A percentile compares a stretch with the other conserved stretches of the same genome.
Conservation (phyloP, 2,329 filamentous ascomycete genomes). For the Cladosporium cucumerinum region DNA sequence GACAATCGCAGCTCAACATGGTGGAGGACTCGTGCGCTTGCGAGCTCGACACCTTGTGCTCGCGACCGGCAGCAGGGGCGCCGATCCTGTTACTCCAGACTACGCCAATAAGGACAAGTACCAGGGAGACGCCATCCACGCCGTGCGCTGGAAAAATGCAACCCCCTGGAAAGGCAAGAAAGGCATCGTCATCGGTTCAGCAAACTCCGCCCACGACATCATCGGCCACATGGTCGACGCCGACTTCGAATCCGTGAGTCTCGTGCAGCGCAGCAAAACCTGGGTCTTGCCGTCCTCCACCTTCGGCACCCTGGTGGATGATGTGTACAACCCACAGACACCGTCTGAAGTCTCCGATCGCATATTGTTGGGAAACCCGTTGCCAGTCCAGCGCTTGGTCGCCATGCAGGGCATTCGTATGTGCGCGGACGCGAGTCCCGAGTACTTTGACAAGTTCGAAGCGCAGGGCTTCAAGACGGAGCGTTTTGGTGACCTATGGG, state of each 20-base stretch:
- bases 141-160: conserved; percentile 32
- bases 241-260: conserved; percentile 39
- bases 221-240: conserved; percentile 45
- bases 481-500: conserved; percentile 35
- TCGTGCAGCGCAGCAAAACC: conserved; percentile 39
- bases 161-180: conserved; percentile 38
- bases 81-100: conserved; percentile 21
- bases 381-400: conserved; percentile 28
- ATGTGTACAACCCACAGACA: conserved; percentile 21
- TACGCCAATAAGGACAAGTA: conserved; percentile 27
- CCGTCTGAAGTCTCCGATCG: conserved; percentile 21
- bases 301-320: conserved; percentile 17
- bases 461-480: conserved; percentile 41
- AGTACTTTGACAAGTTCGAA: conserved; percentile 40
- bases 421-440: conserved; percentile 34
- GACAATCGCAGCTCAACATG: conserved; percentile 26
- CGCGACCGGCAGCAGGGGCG: conserved; percentile 31
- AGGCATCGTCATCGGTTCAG: conserved; percentile 45
- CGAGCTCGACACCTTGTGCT: conserved; percentile 31
- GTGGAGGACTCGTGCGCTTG: conserved; percentile 9
- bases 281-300: conserved; percentile 33
- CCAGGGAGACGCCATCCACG: conserved; percentile 37
- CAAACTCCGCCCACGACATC: conserved; percentile 48
- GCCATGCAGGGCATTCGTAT: conserved; percentile 31
- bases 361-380: conserved; percentile 24